Evolutionary conservation across 805 yeast genomes (phyloP), one percentile per base, ranked within the genome.

Genomic region (Wickerhamomyces chambardii): DNA sequence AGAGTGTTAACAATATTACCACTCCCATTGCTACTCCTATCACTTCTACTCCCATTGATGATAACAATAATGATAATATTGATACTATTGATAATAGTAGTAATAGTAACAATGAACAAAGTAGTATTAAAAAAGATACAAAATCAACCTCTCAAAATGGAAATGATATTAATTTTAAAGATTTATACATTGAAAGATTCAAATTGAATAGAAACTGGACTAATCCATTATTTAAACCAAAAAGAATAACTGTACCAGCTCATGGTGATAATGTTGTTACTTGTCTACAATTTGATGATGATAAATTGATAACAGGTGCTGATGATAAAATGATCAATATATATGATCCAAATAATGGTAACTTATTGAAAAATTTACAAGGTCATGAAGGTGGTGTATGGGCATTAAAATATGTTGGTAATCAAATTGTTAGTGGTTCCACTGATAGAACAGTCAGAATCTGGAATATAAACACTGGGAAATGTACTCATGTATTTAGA

Each of bases 351-450:
- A 63, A 67, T 22, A 75, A 83, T 1, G 97, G 97, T 5, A 61
- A 63, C 29, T 64, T 80, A 34, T 49, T 78, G 8, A 64, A 70
- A 29, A 76, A 77, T 6, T 65, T 92, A 30, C 66, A 69, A 30
- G 97, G 96, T 7, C 98, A 92, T 53, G 95, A 83, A 36, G 98
- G 98, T 31, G 98, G 98, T 28, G 98, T 92, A 5, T 92, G 98
- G 98, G 97, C 98, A 1, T 68, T 92, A 54, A 86, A 90, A 58
- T 89, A 87, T 52, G 67, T 73, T 36, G 87, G 84, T 17, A 76
- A 79, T 48, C 85, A 87, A 8, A 66, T 92, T 31, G 95, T 90
- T 1, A 83, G 94, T 40, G 98, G 97, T 0, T 82, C 95, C 2
- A 90, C 97, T 0, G 98, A 92, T 59, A 72, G 96, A 46, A 80